A percentile compares a stretch with the other conserved stretches of the same genome.
Conservation (phyloP, 164 flowering plant species). For the Vitis cinerea region DNA sequence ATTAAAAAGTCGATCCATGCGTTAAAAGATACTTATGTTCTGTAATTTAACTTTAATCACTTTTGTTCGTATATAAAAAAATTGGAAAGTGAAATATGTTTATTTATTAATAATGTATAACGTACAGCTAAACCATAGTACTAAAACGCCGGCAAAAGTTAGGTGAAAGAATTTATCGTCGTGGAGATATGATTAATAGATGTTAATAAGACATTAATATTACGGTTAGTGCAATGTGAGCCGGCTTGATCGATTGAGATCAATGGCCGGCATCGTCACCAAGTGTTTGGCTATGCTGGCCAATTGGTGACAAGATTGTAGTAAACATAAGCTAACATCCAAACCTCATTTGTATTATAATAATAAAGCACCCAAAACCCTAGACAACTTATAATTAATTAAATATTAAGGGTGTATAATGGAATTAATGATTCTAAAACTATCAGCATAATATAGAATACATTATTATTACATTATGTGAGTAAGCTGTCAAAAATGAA, state of each 20-base stretch:
- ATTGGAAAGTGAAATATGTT: neutral
- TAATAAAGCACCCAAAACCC: constrained; percentile 6
- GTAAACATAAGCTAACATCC: constrained; percentile 14
- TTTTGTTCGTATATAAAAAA: neutral
- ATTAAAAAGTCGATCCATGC: too few relatives aligned
- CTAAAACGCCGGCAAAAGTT: constrained; percentile 24
- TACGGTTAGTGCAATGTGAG: constrained; percentile 27
- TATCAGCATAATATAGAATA: neutral
- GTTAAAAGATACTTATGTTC: too few relatives aligned
- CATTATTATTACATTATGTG: neutral
- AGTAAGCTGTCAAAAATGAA: too few relatives aligned
- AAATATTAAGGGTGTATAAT: neutral
- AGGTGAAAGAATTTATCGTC: constrained; percentile 7
- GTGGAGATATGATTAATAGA: constrained; percentile 2
- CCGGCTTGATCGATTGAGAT: constrained; percentile 13
- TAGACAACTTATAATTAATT: constrained; percentile 8
- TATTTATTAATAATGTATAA: neutral
- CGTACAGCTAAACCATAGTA: constrained; percentile 16
- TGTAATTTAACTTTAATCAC: too few relatives aligned
- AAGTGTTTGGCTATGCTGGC: constrained; percentile 4
- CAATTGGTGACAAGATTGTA: constrained; percentile 7
- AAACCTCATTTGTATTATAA: neutral
- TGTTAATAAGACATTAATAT: constrained; percentile 27
- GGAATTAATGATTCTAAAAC: neutral
- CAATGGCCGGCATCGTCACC: constrained; percentile 16